Conservation (phyloP, 805 yeast species). For the Nakazawaea pomicola region DNA sequence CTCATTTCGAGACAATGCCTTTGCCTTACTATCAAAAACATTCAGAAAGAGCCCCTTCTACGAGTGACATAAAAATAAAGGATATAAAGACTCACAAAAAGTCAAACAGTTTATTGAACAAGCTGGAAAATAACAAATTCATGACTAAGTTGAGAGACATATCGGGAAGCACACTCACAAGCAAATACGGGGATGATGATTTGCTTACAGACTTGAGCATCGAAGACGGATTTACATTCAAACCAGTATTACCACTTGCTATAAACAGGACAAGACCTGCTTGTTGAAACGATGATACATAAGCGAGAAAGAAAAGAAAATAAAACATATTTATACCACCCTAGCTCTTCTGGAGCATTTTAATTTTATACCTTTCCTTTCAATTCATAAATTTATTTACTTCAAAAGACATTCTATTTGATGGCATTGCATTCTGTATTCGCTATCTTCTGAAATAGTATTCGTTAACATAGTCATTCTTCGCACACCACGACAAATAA, state of each 20-base stretch:
- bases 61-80: neutral
- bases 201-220: slow-evolving; percentile 7
- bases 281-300: no score
- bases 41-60: neutral
- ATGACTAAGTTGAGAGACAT: slow-evolving; percentile 8
- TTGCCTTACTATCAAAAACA: neutral
- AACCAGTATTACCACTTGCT: slow-evolving; percentile 9
- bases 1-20: neutral
- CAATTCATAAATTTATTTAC: no score
- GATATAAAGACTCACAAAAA: neutral
- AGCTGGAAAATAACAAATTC: slow-evolving; percentile 1
- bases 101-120: neutral
- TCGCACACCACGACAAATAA: slow-evolving; percentile 37
- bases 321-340: no score
- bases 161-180: slow-evolving; percentile 6
- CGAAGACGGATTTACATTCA: slow-evolving; percentile 11
- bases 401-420: no score
- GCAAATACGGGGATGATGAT: neutral
- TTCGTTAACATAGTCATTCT: slow-evolving; percentile 13
- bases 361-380: no score
- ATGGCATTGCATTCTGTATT: neutral
- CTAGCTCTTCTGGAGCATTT: no score
- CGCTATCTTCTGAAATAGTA: neutral
- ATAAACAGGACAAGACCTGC: slow-evolving; percentile 4
- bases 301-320: no score